Conservation (phyloP, 164 flowering plant genomes). For the Buxus sempervirens region DNA sequence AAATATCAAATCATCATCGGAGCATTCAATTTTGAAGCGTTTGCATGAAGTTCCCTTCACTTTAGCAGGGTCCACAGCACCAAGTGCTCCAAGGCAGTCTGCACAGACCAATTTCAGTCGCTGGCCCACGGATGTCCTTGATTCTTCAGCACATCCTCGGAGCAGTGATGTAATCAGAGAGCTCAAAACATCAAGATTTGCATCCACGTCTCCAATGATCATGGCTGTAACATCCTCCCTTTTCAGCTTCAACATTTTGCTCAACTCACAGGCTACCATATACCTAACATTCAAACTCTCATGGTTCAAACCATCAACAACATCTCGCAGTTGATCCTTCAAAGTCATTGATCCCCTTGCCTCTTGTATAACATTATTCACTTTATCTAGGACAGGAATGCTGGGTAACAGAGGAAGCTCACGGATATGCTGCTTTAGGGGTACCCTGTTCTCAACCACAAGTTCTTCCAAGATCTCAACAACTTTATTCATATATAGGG, state of each 20-base stretch:
- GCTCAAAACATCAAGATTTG: constrained; percentile 74
- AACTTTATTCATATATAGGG: constrained; percentile 59
- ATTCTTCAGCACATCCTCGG: constrained; percentile 96
- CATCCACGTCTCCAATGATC: constrained; percentile 55
- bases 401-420: constrained; percentile 90
- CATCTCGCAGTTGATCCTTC: constrained; percentile 79
- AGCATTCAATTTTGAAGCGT: constrained; percentile 93
- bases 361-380: constrained; percentile 80
- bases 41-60: constrained; percentile 57
- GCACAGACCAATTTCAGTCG: constrained; percentile 89
- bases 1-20: constrained; percentile 98
- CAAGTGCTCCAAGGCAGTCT: constrained; percentile 94
- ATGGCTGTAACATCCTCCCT: constrained; percentile 65
- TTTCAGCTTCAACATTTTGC: constrained; percentile 63
- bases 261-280: constrained; percentile 92
- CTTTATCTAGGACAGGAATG: constrained; percentile 57
- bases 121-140: constrained; percentile 85
- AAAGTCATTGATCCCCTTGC: constrained; percentile 78
- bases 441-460: constrained; percentile 58
- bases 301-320: constrained; percentile 83
- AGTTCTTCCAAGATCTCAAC: constrained; percentile 89
- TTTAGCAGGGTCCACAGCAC: constrained; percentile 98
- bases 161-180: constrained; percentile 78
- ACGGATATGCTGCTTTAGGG: constrained; percentile 66
- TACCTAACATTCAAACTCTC: constrained; percentile 97